phyloP scores from a whole-genome alignment of 2,329 filamentous ascomycete genomes.

The Mycocentrospora acerina region DNA sequence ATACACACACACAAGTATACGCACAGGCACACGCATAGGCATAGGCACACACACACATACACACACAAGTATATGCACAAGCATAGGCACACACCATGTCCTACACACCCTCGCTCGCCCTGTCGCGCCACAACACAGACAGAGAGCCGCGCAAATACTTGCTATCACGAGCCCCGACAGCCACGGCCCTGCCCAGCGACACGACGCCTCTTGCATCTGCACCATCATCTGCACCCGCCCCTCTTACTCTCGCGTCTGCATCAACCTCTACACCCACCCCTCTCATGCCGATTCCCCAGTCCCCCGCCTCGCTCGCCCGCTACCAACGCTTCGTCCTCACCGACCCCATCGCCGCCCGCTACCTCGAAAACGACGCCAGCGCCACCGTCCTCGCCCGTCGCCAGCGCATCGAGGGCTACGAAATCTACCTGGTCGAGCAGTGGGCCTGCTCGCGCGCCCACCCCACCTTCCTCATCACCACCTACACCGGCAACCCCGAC shows the following conservation, averaged over 20 bases:
- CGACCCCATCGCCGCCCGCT: slow-evolving; percentile 65
- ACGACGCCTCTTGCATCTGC: too few relatives aligned
- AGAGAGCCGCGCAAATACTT: slow-evolving; percentile 31
- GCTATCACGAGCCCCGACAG: slow-evolving; percentile 22
- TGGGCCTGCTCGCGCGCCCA: slow-evolving; percentile 93
- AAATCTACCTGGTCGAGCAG: slow-evolving; percentile 93
- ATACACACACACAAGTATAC: too few relatives aligned
- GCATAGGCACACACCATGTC: slow-evolving; percentile 21
- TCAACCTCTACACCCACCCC: too few relatives aligned
- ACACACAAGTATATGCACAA: background rate
- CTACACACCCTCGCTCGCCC: slow-evolving; percentile 16
- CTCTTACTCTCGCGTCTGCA: too few relatives aligned
- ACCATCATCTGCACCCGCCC: too few relatives aligned
- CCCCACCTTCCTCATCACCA: slow-evolving; percentile 88
- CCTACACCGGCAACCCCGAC: slow-evolving; percentile 83
- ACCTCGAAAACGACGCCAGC: slow-evolving; percentile 80
- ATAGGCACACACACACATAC: too few relatives aligned
- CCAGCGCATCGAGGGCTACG: slow-evolving; percentile 75
- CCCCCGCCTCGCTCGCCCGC: slow-evolving; percentile 27
- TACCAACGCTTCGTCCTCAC: slow-evolving; percentile 65
- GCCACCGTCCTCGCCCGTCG: slow-evolving; percentile 74
- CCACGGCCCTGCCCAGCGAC: slow-evolving; percentile 15
- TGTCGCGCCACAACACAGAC: slow-evolving; percentile 23
- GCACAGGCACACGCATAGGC: too few relatives aligned
- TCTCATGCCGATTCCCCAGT: slow-evolving; percentile 1